Percentiles rank a stretch among this genome's conserved stretches.
phyloP scores from a whole-genome alignment of 306 rosid species.

The Mucuna pruriens region DNA sequence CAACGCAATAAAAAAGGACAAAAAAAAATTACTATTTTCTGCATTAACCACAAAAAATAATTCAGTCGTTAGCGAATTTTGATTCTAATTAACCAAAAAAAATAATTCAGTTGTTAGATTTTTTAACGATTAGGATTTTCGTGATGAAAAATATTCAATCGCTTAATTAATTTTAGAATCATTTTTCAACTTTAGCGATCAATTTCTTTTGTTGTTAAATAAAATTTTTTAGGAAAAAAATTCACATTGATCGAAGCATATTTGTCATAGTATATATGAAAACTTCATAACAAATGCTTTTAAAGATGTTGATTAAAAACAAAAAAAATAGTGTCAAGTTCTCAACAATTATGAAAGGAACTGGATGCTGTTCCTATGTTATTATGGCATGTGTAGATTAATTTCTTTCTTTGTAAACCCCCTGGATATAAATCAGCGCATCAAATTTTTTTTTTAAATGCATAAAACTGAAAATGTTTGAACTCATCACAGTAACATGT shows the following conservation, averaged over 20 bases:
- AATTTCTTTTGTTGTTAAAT: too few relatives aligned
- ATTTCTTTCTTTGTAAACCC: background rate
- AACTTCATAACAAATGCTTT: background rate
- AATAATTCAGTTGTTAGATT: too few relatives aligned
- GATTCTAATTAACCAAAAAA: too few relatives aligned
- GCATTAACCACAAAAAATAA: too few relatives aligned
- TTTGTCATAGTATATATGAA: background rate
- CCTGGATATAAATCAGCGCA: background rate
- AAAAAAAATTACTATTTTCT: too few relatives aligned
- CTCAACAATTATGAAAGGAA: background rate
- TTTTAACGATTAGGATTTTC: too few relatives aligned
- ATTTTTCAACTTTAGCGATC: too few relatives aligned
- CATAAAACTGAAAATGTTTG: background rate
- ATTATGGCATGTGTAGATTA: background rate
- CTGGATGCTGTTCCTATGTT: background rate
- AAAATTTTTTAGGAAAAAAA: too few relatives aligned
- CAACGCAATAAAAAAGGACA: too few relatives aligned
- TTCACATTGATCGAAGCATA: background rate
- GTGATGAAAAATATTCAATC: too few relatives aligned
- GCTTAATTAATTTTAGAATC: too few relatives aligned
- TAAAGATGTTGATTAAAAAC: background rate
- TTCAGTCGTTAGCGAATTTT: too few relatives aligned
- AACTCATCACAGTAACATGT: background rate
- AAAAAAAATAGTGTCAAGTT: background rate
- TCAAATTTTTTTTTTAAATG: background rate